Evolutionary conservation across 192 early-diverging fungal genomes (phyloP).

Genomic region (Phlyctochytrium arcticum): DNA sequence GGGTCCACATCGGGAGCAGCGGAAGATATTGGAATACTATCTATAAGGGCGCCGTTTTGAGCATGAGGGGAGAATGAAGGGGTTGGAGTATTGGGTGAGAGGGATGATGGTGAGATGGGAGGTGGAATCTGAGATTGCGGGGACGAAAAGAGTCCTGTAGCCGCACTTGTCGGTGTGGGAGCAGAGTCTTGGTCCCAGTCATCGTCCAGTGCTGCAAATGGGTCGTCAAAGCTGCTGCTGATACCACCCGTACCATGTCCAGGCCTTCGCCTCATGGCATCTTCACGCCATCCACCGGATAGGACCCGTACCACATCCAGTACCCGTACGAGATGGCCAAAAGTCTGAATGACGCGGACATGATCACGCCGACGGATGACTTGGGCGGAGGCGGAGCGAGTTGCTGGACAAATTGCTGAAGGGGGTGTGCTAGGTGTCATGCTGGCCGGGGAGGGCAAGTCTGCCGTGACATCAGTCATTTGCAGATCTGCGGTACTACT

Average conservation of each 20-base stretch:
- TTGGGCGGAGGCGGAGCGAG: not conserved
- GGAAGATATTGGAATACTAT: too few relatives aligned
- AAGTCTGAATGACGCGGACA: constrained; percentile 7
- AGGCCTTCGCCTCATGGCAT: not conserved
- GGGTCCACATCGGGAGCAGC: not conserved
- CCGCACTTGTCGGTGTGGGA: too few relatives aligned
- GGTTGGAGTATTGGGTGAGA: not conserved
- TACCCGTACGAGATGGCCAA: constrained; percentile 8
- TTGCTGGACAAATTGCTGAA: not conserved
- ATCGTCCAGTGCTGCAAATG: not conserved
- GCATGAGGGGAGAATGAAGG: not conserved
- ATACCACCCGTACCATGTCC: not conserved
- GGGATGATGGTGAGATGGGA: too few relatives aligned
- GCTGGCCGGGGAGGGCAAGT: not conserved
- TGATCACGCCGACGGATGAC: not conserved
- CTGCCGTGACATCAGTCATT: not conserved
- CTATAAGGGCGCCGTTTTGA: not conserved
- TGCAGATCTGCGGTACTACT: not conserved
- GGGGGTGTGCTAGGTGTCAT: not conserved
- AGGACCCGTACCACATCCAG: not conserved
- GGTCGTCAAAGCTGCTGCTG: too few relatives aligned
- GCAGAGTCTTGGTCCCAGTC: too few relatives aligned
- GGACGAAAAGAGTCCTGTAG: too few relatives aligned
- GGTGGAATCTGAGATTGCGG: too few relatives aligned
- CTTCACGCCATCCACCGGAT: too few relatives aligned